Percentiles rank a stretch among this genome's conserved stretches.
These are phyloP conservation scores for Perilla frutescens DNA, from an alignment of 257 asterid genomes.

Conservation along the genomic window DNA sequence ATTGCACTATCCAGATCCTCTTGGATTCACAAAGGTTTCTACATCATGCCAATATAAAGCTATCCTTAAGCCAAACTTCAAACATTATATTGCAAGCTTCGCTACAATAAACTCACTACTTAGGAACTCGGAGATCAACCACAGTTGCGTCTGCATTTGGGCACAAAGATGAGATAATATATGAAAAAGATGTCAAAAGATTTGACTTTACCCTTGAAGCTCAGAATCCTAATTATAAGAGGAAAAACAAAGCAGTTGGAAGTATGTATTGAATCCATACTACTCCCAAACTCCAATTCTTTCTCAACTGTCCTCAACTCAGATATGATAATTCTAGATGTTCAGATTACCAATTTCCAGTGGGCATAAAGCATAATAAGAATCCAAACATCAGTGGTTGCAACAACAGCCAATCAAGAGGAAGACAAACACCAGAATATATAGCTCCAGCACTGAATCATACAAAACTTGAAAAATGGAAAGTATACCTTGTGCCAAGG, in stretches of 20 bases:
- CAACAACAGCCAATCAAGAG: neutral
- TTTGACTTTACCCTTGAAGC: constrained; percentile 4
- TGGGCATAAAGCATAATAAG: neutral
- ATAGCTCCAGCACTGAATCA: constrained; percentile 4
- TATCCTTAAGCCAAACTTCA: neutral
- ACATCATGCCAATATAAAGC: neutral
- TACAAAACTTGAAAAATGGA: constrained; percentile 17
- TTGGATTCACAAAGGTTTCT: neutral
- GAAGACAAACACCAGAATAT: neutral
- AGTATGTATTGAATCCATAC: neutral
- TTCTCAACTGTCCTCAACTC: neutral
- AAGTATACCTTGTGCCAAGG: constrained; percentile 93
- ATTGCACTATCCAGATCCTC: neutral
- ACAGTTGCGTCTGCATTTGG: neutral
- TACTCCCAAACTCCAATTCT: neutral
- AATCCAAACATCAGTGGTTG: neutral
- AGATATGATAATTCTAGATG: neutral
- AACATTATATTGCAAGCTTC: neutral
- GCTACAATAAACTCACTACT: neutral
- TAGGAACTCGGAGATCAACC: neutral
- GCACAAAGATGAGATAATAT: neutral
- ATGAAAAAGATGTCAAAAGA: neutral
- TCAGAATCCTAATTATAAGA: neutral
- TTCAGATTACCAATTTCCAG: neutral
- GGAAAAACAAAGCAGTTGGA: neutral